Evolutionary conservation across 1,284 basidiomycete genomes (phyloP).

Genomic region (Cutaneotrichosporon dermatis): DNA sequence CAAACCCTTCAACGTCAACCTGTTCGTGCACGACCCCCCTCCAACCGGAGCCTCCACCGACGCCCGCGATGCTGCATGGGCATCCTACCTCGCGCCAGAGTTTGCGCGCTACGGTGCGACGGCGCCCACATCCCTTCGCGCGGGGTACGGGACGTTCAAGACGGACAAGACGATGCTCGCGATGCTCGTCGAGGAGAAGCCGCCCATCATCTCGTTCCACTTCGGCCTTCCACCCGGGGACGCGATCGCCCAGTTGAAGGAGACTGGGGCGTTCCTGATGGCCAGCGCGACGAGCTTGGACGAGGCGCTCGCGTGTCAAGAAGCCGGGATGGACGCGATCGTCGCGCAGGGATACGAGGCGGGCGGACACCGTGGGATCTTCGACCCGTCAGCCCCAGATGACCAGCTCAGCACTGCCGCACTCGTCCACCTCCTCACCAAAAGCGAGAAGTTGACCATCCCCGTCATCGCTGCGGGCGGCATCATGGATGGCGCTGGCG

Average conservation of each 20-base stretch:
- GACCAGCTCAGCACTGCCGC: constrained; percentile 27
- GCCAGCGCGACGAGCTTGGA: constrained; percentile 31
- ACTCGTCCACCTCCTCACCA: constrained; percentile 23
- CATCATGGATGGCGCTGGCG: constrained; percentile 33
- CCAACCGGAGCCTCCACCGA: constrained; percentile 6
- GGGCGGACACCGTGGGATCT: constrained; percentile 42
- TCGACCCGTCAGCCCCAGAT: constrained; percentile 27
- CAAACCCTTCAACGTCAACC: constrained; percentile 38
- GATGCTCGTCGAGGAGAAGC: constrained; percentile 30
- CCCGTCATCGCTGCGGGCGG: constrained; percentile 41
- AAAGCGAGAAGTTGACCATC: not conserved
- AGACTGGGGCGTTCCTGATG: constrained; percentile 23
- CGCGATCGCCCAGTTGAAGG: constrained; percentile 22
- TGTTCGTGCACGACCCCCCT: constrained; percentile 27
- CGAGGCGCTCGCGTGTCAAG: constrained; percentile 28
- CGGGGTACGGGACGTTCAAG: constrained; percentile 32
- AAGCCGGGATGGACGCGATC: constrained; percentile 31
- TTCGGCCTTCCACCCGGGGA: constrained; percentile 33
- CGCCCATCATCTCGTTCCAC: constrained; percentile 38
- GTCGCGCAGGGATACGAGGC: constrained; percentile 42
- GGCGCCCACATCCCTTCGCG: constrained; percentile 22
- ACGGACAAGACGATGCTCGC: constrained; percentile 27
- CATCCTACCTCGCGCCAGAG: constrained; percentile 21
- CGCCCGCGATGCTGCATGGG: constrained; percentile 21
- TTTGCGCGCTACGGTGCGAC: constrained; percentile 23